A percentile compares a stretch with the other conserved stretches of the same genome.
Evolutionary conservation across 2,329 filamentous ascomycete genomes (phyloP).

Genomic region (Epichloe scottii): DNA sequence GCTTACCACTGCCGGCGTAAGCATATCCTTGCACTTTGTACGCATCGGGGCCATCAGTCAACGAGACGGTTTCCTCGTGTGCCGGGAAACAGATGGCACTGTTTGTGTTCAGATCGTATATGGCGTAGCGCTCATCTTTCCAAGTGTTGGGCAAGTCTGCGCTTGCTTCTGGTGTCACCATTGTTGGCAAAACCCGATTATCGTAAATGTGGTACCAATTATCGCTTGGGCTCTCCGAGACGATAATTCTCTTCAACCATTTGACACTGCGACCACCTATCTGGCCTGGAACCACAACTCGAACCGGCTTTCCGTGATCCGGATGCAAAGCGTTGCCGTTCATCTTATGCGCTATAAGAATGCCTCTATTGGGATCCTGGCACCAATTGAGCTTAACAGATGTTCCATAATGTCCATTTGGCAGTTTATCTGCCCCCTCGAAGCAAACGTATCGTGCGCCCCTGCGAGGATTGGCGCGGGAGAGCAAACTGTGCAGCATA

Average conservation of each 20-base stretch:
- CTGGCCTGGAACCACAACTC: constrained; percentile 77
- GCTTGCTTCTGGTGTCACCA: constrained; percentile 69
- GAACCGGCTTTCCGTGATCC: constrained; percentile 75
- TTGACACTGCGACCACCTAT: constrained; percentile 90
- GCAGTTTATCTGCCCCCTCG: constrained; percentile 77
- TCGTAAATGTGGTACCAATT: constrained; percentile 97
- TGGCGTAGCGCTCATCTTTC: constrained; percentile 83
- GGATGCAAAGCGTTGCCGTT: constrained; percentile 71
- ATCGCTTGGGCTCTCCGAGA: constrained; percentile 68
- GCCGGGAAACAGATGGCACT: constrained; percentile 70
- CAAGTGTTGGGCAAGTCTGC: constrained; percentile 64
- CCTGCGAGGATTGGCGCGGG: constrained; percentile 52
- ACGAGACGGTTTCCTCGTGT: constrained; percentile 55
- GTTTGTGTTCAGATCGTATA: constrained; percentile 84
- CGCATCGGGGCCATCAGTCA: constrained; percentile 32
- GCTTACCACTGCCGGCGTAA: constrained; percentile 75
- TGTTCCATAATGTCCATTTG: constrained; percentile 82
- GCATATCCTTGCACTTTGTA: constrained; percentile 73
- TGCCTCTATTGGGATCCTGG: constrained; percentile 68
- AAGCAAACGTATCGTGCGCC: constrained; percentile 77
- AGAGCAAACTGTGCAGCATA: constrained; percentile 58
- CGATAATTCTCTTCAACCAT: constrained; percentile 71
- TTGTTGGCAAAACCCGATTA: constrained; percentile 80
- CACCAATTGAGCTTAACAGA: constrained; percentile 82
- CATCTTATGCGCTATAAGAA: constrained; percentile 84